Conservation (phyloP, 2,329 filamentous ascomycete species). For the Setomelanomma holmii region DNA sequence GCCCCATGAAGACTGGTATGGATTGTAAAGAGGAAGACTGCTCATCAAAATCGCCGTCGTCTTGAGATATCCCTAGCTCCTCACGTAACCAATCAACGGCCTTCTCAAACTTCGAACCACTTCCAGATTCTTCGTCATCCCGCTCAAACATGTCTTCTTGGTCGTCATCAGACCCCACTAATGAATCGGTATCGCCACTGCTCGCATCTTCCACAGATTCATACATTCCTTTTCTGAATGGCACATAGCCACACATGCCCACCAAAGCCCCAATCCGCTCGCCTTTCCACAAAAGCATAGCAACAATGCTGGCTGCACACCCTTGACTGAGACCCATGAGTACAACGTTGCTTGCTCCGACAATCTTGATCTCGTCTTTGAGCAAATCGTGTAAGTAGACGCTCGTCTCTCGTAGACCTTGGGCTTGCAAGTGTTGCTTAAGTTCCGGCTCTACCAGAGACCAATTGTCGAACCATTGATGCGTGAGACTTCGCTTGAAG, state of each 20-base stretch:
- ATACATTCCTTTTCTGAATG: slow-evolving; percentile 47
- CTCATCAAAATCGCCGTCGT: too few relatives aligned
- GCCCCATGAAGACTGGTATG: slow-evolving; percentile 26
- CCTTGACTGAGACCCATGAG: slow-evolving; percentile 63
- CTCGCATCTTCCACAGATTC: slow-evolving; percentile 3
- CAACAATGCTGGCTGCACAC: slow-evolving; percentile 56
- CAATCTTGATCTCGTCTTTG: slow-evolving; percentile 21
- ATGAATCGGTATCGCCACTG: slow-evolving; percentile 1
- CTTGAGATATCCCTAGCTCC: slow-evolving; percentile 8
- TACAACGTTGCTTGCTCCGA: slow-evolving; percentile 51
- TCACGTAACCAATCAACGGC: slow-evolving; percentile 15
- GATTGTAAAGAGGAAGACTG: slow-evolving; percentile 1
- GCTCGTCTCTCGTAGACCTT: slow-evolving; percentile 55
- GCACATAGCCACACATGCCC: slow-evolving; percentile 60
- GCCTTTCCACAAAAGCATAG: slow-evolving; percentile 48
- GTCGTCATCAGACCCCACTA: slow-evolving; percentile 5
- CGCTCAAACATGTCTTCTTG: slow-evolving; percentile 17
- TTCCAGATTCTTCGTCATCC: too few relatives aligned
- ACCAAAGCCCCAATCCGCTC: slow-evolving; percentile 54
- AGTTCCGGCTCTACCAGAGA: slow-evolving; percentile 50
- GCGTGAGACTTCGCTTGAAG: slow-evolving; percentile 53
- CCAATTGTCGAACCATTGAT: slow-evolving; percentile 62
- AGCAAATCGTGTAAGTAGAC: slow-evolving; percentile 27
- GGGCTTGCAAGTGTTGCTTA: slow-evolving; percentile 52
- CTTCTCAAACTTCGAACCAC: too few relatives aligned